These are phyloP conservation scores for Bocquillonia castaneifolia DNA, from an alignment of 441 rosid genomes.

Conservation along the genomic window DNA sequence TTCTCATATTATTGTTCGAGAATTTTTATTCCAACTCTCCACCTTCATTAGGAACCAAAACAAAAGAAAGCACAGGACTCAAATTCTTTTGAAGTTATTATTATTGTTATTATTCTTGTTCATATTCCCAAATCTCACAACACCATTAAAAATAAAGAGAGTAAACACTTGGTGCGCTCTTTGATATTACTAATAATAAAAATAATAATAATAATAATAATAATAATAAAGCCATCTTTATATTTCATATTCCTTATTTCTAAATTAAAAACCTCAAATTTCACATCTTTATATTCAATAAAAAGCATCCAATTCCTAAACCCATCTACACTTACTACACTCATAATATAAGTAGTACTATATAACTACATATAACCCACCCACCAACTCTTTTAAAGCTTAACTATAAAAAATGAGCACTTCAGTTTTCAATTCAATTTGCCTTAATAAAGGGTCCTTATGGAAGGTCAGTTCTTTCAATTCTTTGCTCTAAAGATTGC, in stretches of 20 bases:
- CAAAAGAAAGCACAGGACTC: no score
- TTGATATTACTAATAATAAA: no score
- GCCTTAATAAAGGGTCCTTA: constrained; percentile 29
- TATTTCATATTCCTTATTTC: background rate
- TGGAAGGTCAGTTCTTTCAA: constrained; percentile 38
- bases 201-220: no score
- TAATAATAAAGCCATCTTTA: background rate
- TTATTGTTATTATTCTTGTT: background rate
- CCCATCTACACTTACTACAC: background rate
- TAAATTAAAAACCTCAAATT: background rate
- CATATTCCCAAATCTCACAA: background rate
- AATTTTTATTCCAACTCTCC: no score
- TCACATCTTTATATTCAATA: background rate
- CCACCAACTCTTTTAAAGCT: background rate
- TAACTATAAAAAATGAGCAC: constrained; percentile 32
- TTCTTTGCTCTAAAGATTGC: background rate
- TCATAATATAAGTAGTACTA: no score
- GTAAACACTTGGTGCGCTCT: background rate
- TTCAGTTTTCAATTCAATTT: constrained; percentile 33
- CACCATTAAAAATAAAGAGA: background rate
- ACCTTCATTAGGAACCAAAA: no score
- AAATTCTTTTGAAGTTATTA: no score
- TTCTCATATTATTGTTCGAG: no score
- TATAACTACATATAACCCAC: no score
- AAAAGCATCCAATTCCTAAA: background rate